A percentile compares a stretch with the other conserved stretches of the same genome.
These are phyloP conservation scores for Chenopodium album DNA, from an alignment of 148 eudicot species.

Conservation along the genomic window DNA sequence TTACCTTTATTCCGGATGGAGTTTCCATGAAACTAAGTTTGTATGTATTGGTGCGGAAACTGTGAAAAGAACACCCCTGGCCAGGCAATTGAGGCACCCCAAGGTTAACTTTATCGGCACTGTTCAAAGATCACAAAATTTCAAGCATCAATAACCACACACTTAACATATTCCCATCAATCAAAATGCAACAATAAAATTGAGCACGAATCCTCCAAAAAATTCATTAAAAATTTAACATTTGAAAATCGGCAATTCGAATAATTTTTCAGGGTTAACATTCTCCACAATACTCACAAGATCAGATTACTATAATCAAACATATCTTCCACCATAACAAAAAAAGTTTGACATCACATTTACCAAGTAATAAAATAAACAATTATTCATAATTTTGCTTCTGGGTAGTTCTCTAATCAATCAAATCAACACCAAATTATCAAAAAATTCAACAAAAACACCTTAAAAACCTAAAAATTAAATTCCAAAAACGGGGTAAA, in stretches of 20 bases:
- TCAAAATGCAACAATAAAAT: neutral
- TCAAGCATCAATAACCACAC: neutral
- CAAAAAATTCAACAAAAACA: neutral
- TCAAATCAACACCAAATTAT: neutral
- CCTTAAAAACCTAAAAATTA: neutral
- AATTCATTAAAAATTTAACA: no score
- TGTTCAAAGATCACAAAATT: constrained; percentile 35
- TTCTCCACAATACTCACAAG: neutral
- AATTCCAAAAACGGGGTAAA: neutral
- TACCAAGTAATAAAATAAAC: no score
- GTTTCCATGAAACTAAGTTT: constrained; percentile 96
- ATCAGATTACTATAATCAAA: neutral
- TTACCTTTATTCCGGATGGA: constrained; percentile 96
- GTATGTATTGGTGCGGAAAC: constrained; percentile 91
- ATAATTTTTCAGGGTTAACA: neutral
- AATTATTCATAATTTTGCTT: no score
- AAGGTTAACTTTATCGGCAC: constrained; percentile 90
- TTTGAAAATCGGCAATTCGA: neutral
- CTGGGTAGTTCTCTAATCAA: constrained; percentile 2
- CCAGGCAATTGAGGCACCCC: constrained; percentile 99
- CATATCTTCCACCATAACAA: neutral
- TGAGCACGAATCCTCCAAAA: neutral
- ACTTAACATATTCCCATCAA: neutral
- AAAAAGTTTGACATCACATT: neutral
- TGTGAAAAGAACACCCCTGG: constrained; percentile 96